Base-by-base conservation (phyloP, 2,329 filamentous ascomycete genomes). In the Colletotrichum caudatum region DNA sequence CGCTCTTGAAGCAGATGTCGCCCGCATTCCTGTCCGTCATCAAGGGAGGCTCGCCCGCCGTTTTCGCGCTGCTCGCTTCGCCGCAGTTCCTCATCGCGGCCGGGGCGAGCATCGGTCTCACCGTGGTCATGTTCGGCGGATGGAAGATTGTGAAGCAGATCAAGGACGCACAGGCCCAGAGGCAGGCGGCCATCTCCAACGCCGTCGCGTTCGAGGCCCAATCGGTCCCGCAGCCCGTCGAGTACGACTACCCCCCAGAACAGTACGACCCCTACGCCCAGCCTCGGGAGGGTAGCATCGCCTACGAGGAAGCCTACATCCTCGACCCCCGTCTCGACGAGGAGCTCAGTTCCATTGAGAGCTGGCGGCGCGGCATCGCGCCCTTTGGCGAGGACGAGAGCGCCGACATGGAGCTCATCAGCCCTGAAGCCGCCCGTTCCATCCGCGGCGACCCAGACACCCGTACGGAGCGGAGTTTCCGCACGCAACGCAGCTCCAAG, bases 131-230 rank as follows among this genome's bases (percentile, higher is more conserved):
- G 80, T 94, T 99, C 72, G 96, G 96, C 65, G 95, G 96, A 6
- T 98, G 94, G 88, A 98, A 97, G 83, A 98, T 99, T 80, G 91
- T 99, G 82, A 97, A 98, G 86, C 92, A 91, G 76, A 93, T 98
- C 75, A 81, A 82, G 71, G 86, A 87, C 65, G 79, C 78, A 26
- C 79, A 80, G 65, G 74, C 77, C 51, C 72, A 70, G 20, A 79
- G 79, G 54, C 76, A 78, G 26, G 33, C 77, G 11, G 41, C 48
- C 2, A 66, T 72, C 46, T 51, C 63, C 41, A 65, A 71, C 18
- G 72, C 80, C 35, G 78, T 81, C 75, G 80, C 79, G 1, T 78
- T 81, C 54, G 74, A 77, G 64, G 51, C 64, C 11, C 64, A 71
- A 16, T 59, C 71, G 35, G 64, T 48, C 23, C 71, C 67, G 20